Evolutionary conservation across 306 rosid species (phyloP), one percentile per base, ranked within the genome.

Genomic region (Senna siamea): DNA sequence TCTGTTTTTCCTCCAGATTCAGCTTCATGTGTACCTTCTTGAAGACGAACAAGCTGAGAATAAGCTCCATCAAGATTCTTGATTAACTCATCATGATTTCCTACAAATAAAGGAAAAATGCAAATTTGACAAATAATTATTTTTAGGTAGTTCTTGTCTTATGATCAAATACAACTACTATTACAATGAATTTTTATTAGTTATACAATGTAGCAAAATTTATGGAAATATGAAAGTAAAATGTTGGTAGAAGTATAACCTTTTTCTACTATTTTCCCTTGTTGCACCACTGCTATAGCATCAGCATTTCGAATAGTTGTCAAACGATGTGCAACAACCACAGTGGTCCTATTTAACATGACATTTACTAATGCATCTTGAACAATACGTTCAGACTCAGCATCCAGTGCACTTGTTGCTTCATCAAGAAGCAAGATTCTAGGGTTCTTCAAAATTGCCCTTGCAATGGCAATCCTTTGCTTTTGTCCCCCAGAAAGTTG

Each of bases 401-500:
- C 75, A 85, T 94, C 98, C 37, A 94, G 63, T 2, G 96, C 97
- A 50, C 97, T 94, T 35, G 96, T 94, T 59, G 97, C 98, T 85
- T 94, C 97, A 74, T 94, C 98, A 22, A 94, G 96, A 60, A 94
- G 98, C 12, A 89, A 85, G 74, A 91, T 88, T 82, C 20, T 91
- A 0, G 98, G 97, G 63, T 94, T 88, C 88, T 94, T 94, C 79
- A 94, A 47, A 70, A 91, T 91, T 54, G 98, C 97, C 70, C 98
- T 87, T 73, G 97, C 96, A 68, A 94, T 91, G 48, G 98, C 98
- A 82, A 94, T 88, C 81, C 95, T 87, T 71, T 94, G 98, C 90
- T 91, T 94, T 79, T 94, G 98, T 1, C 98, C 98, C 19, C 98
- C 98, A 8, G 98, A 94, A 72, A 94, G 87, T 67, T 88, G 96